Base-by-base conservation (phyloP, 2,329 filamentous ascomycete species). In the Mollisiaceae sp. region DNA sequence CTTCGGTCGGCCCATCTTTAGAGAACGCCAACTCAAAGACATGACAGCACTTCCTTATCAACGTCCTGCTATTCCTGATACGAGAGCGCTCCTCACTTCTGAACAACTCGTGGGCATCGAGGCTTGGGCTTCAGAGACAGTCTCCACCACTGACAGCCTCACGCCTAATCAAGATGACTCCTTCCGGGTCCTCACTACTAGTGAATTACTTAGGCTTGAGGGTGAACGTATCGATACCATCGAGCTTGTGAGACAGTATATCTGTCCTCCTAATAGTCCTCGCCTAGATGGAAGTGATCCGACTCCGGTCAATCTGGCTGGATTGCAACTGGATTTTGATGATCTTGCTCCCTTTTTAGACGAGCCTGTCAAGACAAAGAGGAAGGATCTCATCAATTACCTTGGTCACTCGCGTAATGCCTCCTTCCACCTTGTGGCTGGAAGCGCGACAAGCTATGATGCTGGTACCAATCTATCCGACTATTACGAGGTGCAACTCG, bases 401-500 rank as follows among this genome's bases (percentile, higher is more conserved):
- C 55, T 58, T n/a, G 35, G 55, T 6, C 11, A 24, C 6, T 4
- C 20, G 1, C 36, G 55, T 14, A 20, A 58, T 18, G 35, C n/a
- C n/a, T 36, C 35, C 36, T 39, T 58, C 55, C 55, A 58, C 18
- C 38, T 58, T n/a, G 35, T 41, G 8, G 35, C 55, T 22, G 35
- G 14, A 8, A 41, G n/a, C 12, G 4, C 36, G 12, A 39, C 18
- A 18, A 24, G 35, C 35, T 58, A 20, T n/a, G 35, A 58, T 22
- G 55, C 18, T 20, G 24, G 11, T 11, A n/a, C 6, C n/a, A 64
- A 64, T 11, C 32, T 54, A 8, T 54, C 43, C 35, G 62, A 60
- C 12, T 64, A 43, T 11, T 60, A 64, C 20, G n/a, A 41, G 2
- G 45, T 60, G 14, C 62, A 32, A 35, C 45, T 64, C 43, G 27